Percentiles rank a stretch among this genome's conserved stretches.
Conservation (phyloP, 208 protist species). For the Leishmania martiniquensis region DNA sequence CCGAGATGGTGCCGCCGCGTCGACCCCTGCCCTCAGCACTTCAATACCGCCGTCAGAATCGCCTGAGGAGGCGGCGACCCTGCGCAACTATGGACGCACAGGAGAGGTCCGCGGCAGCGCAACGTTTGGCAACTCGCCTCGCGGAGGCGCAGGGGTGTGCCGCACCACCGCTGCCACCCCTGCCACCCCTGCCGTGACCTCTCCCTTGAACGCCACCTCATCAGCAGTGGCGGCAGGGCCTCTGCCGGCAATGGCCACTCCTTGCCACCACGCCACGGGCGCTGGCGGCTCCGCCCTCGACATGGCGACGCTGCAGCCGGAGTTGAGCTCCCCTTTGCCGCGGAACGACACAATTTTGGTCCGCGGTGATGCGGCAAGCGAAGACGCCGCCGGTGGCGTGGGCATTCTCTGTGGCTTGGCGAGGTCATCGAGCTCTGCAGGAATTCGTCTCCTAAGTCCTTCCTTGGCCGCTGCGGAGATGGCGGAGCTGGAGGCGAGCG, state of each 20-base stretch:
- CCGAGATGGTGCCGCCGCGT: not conserved
- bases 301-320: constrained; percentile 12
- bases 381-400: not conserved
- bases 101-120: not conserved
- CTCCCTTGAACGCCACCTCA: not conserved
- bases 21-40: not conserved
- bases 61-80: not conserved
- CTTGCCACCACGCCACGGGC: constrained; percentile 12
- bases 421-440: constrained; percentile 5
- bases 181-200: not conserved
- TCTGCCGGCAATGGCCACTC: not conserved
- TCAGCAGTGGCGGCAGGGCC: not conserved
- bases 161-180: not conserved
- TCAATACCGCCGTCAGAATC: not conserved
- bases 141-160: not conserved
- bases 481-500: constrained; percentile 16
- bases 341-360: not conserved
- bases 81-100: not conserved
- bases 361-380: not conserved
- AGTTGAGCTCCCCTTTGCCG: constrained; percentile 16
- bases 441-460: constrained; percentile 25
- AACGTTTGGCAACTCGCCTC: not conserved
- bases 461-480: constrained; percentile 22
- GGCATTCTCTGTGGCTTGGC: constrained; percentile 1
- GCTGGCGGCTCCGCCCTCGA: not conserved